Evolutionary conservation across 2,329 filamentous ascomycete genomes (phyloP).

Genomic region (Alternaria ethzedia): DNA sequence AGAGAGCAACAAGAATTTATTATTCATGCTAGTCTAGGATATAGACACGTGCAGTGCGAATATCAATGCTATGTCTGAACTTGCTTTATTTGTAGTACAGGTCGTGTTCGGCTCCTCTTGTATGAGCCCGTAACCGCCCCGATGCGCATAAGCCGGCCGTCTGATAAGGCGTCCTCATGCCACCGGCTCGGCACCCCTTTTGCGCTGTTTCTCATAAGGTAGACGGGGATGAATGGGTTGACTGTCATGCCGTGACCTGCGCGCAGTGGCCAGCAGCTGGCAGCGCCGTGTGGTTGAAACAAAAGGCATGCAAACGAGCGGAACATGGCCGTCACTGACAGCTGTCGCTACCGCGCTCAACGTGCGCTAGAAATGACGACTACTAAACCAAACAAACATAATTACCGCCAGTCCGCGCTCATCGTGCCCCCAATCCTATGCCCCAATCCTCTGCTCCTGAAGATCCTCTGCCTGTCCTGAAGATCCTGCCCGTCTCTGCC

Average conservation of each 20-base stretch:
- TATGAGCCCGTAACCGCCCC: conserved; percentile 12
- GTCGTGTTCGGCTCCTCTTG: neutral
- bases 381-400: conserved; percentile 8
- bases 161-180: conserved; percentile 1
- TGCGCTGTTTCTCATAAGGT: conserved; percentile 13
- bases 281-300: conserved; percentile 18
- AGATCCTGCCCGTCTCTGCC: conserved; percentile 1
- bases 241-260: conserved; percentile 6
- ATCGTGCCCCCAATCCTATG: neutral
- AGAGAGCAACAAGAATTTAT: neutral
- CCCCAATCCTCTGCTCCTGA: neutral
- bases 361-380: neutral
- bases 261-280: conserved; percentile 14
- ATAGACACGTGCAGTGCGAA: neutral
- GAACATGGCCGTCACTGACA: conserved; percentile 11
- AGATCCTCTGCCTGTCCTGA: conserved; percentile 1
- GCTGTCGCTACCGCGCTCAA: neutral
- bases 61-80: neutral
- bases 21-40: neutral
- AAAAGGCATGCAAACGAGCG: conserved; percentile 21
- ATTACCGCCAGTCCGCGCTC: neutral
- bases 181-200: conserved; percentile 1
- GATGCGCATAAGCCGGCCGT: conserved; percentile 5
- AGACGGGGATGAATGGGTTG: conserved; percentile 2
- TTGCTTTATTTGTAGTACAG: neutral